Base-by-base conservation (phyloP, 225 moss, liverwort and hornwort species). In the Polytrichum commune region DNA sequence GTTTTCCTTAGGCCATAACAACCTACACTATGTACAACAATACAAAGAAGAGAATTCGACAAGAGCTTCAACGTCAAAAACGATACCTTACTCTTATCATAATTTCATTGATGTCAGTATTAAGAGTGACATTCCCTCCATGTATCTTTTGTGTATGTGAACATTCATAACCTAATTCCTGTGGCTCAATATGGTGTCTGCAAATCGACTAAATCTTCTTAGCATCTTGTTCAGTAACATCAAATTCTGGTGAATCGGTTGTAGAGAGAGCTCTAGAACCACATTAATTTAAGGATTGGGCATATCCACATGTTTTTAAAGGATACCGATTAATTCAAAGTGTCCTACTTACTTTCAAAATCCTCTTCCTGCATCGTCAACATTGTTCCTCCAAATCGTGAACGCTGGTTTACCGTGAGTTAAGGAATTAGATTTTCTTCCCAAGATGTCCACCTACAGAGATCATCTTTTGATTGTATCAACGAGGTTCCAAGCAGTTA, bases 291-390 rank as follows among this genome's bases (percentile, higher is more conserved):
- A n/a, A 7, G 35, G 35, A 8, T 35, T 26, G 8, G 26, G 60
- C 22, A 61, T 26, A 7, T 26, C 22, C 60, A 61, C 6, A 10
- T 22, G 7, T 61, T 46, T 46, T 46, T 46, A 1, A 46, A 26
- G 6, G 26, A 26, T n/a, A 23, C 20, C 26, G 60, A 61, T n/a
- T 19, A 61, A 26, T n/a, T 64, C 4, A 0, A 29, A 66, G 27
- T 33, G 33, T 19, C 6, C 20, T 54, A 82, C 85, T 87, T 54
- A 95, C 95, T 88, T 85, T 95, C 91, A 75, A 93, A 93, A 80
- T 95, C 95, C 83, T 93, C 95, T 20, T 93, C 91, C n/a, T 85
- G 91, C 88, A 94, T 78, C 0, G 86, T 79, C 68, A 91, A 76
- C 90, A 92, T 92, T 35, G 65, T n/a, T 60, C 60, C 60, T 60